Conservation (phyloP, 768 basidiomycete species). For the Russula sp. region DNA sequence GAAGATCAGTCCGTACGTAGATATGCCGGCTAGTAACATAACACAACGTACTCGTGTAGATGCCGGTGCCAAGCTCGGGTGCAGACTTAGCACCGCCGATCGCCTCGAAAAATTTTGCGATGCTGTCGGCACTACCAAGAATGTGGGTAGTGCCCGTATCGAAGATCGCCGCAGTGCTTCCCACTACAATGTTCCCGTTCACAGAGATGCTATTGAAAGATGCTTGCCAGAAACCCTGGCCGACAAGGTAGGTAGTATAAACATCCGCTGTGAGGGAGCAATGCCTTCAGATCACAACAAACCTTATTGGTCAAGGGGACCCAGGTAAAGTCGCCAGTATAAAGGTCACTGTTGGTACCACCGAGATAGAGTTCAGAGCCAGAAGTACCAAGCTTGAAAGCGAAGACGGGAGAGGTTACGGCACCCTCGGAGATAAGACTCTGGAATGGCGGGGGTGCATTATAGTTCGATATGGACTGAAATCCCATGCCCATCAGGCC, state of each 20-base stretch:
- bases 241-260: no score
- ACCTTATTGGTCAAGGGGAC: conserved; percentile 1
- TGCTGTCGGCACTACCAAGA: conserved; percentile 20
- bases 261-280: no score
- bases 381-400: conserved; percentile 40
- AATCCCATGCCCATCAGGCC: conserved; percentile 40
- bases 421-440: conserved; percentile 37
- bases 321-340: conserved; percentile 13
- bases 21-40: neutral
- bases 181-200: conserved; percentile 21
- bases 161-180: conserved; percentile 26
- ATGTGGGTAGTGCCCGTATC: conserved; percentile 32
- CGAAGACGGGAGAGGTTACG: conserved; percentile 37
- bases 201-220: conserved; percentile 26
- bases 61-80: neutral
- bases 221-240: conserved; percentile 22
- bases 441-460: conserved; percentile 31
- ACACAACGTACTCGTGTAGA: neutral
- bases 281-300: no score
- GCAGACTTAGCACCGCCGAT: neutral
- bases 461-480: conserved; percentile 27
- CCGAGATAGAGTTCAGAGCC: conserved; percentile 35
- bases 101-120: neutral
- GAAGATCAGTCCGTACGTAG: neutral
- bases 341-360: conserved; percentile 15